Conservation (phyloP, 495 filamentous ascomycete genomes). For the Baudoinia panamericana region DNA sequence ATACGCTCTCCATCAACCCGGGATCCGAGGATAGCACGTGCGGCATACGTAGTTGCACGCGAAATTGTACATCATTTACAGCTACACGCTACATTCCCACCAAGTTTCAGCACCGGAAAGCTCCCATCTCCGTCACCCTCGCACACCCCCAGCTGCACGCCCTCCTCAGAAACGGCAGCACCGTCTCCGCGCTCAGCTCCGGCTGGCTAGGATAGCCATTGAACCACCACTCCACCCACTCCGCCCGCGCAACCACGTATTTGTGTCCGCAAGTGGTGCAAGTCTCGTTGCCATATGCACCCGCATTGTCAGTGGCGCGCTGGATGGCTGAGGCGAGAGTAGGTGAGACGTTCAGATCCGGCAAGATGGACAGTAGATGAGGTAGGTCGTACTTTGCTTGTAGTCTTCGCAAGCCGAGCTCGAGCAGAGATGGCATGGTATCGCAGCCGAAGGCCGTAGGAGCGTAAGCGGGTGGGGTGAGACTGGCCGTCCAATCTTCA, state of each 20-base stretch:
- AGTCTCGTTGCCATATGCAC: conserved; percentile 37
- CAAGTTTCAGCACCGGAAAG: conserved; percentile 6
- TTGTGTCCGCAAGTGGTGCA: conserved; percentile 48
- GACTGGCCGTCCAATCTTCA: conserved; percentile 1
- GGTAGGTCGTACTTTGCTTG: conserved; percentile 24
- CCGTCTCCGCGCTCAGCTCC: conserved; percentile 20
- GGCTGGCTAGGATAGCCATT: conserved; percentile 17
- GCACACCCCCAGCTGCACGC: conserved; percentile 58
- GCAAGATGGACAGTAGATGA: conserved; percentile 27
- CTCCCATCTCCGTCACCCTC: conserved; percentile 23
- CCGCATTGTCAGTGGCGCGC: conserved; percentile 27
- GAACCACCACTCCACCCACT: conserved; percentile 70
- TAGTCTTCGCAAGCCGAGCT: conserved; percentile 40
- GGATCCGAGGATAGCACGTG: too few species aligned
- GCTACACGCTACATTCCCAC: too few species aligned
- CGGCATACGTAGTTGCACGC: too few species aligned
- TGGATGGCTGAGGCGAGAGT: conserved; percentile 10
- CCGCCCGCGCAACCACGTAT: conserved; percentile 46
- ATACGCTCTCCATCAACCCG: too few species aligned
- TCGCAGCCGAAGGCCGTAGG: conserved; percentile 20
- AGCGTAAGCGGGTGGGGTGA: not conserved
- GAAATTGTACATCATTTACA: too few species aligned
- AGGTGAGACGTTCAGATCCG: conserved; percentile 22
- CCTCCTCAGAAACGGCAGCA: conserved; percentile 49
- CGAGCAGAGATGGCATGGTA: conserved; percentile 40